Evolutionary conservation across 306 rosid species (phyloP).

Genomic region (Dalbergia oliveri): DNA sequence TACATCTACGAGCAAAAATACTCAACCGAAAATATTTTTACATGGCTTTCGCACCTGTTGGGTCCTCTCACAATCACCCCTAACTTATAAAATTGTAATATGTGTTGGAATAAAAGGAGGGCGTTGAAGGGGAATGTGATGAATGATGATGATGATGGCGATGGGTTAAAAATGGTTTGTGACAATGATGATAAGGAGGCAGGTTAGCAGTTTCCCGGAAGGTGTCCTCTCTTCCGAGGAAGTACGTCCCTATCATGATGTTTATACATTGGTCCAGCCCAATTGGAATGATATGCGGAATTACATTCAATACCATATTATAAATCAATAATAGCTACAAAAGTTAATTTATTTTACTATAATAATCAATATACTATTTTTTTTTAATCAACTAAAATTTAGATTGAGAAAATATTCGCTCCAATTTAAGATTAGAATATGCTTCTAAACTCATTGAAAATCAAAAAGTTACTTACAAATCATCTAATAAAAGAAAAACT

Average conservation of each 20-base stretch:
- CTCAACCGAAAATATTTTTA: background rate
- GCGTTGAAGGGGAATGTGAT: conserved; percentile 43
- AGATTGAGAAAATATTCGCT: no score
- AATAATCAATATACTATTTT: background rate
- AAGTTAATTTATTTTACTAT: background rate
- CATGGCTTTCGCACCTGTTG: conserved; percentile 48
- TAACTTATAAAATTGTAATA: conserved; percentile 22
- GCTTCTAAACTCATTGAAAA: no score
- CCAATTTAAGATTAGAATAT: no score
- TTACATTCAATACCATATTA: conserved; percentile 39
- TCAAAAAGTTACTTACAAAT: no score
- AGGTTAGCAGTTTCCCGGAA: conserved; percentile 69
- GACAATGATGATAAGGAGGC: conserved; percentile 67
- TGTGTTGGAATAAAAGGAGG: conserved; percentile 50
- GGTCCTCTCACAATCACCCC: conserved; percentile 2
- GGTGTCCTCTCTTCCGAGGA: conserved; percentile 68
- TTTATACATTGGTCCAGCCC: conserved; percentile 60
- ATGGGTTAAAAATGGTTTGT: conserved; percentile 58
- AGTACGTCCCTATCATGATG: conserved; percentile 63
- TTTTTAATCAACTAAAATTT: no score
- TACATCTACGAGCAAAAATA: background rate
- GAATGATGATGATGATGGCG: conserved; percentile 53
- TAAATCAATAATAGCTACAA: background rate
- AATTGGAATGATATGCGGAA: conserved; percentile 58
- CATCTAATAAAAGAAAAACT: no score